phyloP scores from a whole-genome alignment of 371 early-diverging fungal species.

The Paraphysoderma sedebokerense region DNA sequence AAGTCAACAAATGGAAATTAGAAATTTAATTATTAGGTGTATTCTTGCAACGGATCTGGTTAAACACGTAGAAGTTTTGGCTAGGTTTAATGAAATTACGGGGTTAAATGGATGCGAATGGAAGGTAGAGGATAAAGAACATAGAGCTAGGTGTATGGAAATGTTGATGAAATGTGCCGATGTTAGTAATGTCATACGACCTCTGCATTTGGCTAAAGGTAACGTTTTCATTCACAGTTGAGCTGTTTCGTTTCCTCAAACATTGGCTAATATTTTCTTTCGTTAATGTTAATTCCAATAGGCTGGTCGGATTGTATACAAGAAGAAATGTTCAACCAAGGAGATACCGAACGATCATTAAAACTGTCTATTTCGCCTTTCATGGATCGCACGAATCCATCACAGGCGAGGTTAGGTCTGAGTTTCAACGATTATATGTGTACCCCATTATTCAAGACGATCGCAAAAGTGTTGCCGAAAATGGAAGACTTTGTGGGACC shows the following conservation, averaged over 20 bases:
- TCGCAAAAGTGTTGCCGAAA: neutral
- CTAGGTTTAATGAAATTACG: conserved; percentile 2
- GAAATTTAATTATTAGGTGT: conserved; percentile 1
- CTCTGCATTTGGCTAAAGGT: conserved; percentile 4
- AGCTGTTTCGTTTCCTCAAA: too few relatives aligned
- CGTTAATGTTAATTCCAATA: too few relatives aligned
- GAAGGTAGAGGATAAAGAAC: conserved; percentile 3
- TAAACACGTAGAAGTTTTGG: conserved; percentile 1
- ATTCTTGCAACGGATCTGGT: conserved; percentile 6
- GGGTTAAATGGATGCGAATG: neutral
- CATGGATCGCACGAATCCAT: neutral
- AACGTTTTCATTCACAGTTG: too few relatives aligned
- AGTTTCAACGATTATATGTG: neutral
- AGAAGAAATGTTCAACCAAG: neutral
- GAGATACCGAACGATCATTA: neutral
- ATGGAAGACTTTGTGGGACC: neutral
- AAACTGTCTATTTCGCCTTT: neutral
- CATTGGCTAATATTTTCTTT: too few relatives aligned
- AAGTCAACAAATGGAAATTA: neutral
- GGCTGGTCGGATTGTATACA: conserved; percentile 1
- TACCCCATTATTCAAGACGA: neutral
- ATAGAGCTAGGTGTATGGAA: neutral
- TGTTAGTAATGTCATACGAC: conserved; percentile 5
- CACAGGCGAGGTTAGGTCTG: neutral
- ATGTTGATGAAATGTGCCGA: conserved; percentile 7